These are phyloP conservation scores for Saccharomycopsis sp. DNA, from an alignment of 805 yeast genomes.

Conservation along the genomic window DNA sequence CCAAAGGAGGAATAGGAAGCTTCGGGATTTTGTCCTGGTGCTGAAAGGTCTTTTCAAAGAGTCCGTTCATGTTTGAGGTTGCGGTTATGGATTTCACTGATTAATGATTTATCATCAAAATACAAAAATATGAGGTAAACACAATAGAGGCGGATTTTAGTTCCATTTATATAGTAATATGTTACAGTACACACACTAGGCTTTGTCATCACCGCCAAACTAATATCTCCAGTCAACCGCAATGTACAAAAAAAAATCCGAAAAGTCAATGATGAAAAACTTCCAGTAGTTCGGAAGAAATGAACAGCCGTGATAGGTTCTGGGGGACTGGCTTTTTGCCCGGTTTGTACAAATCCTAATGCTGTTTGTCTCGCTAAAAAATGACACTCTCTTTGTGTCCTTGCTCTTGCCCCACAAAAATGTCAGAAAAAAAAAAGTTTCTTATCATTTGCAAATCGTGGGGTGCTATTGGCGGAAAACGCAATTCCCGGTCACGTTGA, in stretches of 20 bases:
- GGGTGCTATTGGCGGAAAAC: neutral
- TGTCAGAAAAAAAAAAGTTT: neutral
- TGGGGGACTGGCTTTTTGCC: neutral
- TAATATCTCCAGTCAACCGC: neutral
- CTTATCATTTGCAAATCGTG: neutral
- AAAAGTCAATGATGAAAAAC: neutral
- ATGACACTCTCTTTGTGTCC: neutral
- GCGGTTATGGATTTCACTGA: neutral
- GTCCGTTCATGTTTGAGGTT: neutral
- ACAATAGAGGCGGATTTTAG: neutral
- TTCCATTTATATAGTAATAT: too few relatives aligned
- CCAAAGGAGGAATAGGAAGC: slow-evolving; percentile 75
- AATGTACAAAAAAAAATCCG: neutral
- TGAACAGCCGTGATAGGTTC: neutral
- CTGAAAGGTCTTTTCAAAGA: slow-evolving; percentile 42
- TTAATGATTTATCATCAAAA: too few relatives aligned
- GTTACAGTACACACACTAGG: neutral
- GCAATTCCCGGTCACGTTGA: neutral
- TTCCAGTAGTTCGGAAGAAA: neutral
- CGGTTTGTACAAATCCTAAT: too few relatives aligned
- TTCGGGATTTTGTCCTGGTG: slow-evolving; percentile 52
- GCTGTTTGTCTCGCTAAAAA: neutral
- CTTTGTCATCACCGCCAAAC: neutral
- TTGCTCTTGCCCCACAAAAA: neutral
- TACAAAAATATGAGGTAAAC: neutral